Evolutionary conservation across 2,329 filamentous ascomycete genomes (phyloP).

Genomic region (Cercospora beticola): DNA sequence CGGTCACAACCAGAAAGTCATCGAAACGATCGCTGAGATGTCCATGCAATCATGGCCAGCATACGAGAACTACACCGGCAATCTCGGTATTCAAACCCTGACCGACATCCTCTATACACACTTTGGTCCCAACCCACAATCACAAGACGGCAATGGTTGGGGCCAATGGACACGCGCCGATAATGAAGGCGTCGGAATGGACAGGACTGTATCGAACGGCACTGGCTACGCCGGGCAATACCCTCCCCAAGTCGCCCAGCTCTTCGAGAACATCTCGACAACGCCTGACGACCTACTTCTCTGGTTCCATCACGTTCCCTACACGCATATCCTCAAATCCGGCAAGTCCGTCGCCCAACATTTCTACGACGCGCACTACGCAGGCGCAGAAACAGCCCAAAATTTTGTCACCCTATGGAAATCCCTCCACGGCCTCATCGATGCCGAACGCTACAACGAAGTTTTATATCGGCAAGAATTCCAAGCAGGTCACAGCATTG

Average conservation of each 20-base stretch:
- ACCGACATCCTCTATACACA: constrained; percentile 67
- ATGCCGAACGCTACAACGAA: constrained; percentile 60
- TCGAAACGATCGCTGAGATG: constrained; percentile 60
- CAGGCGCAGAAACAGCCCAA: constrained; percentile 60
- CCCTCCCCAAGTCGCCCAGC: constrained; percentile 57
- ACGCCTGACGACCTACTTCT: constrained; percentile 68
- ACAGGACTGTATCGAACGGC: constrained; percentile 66
- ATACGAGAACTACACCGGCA: constrained; percentile 70
- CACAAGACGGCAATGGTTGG: constrained; percentile 67
- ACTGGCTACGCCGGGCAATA: constrained; percentile 68
- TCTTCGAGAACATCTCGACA: constrained; percentile 60
- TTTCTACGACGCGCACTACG: constrained; percentile 64
- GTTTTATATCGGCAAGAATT: constrained; percentile 60
- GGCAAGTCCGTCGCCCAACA: constrained; percentile 68
- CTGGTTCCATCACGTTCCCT: constrained; percentile 74
- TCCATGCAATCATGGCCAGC: constrained; percentile 69
- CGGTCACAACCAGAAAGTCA: constrained; percentile 53
- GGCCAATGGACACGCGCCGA: constrained; percentile 72
- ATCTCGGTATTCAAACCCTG: constrained; percentile 68
- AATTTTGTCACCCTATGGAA: constrained; percentile 58
- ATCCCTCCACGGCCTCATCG: constrained; percentile 56
- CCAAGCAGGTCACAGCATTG: constrained; percentile 67
- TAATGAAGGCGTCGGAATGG: constrained; percentile 63
- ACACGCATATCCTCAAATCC: constrained; percentile 61
- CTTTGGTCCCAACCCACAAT: constrained; percentile 66